phyloP scores from a whole-genome alignment of 176 grass and related monocot genomes.

The Triticum turgidum region DNA sequence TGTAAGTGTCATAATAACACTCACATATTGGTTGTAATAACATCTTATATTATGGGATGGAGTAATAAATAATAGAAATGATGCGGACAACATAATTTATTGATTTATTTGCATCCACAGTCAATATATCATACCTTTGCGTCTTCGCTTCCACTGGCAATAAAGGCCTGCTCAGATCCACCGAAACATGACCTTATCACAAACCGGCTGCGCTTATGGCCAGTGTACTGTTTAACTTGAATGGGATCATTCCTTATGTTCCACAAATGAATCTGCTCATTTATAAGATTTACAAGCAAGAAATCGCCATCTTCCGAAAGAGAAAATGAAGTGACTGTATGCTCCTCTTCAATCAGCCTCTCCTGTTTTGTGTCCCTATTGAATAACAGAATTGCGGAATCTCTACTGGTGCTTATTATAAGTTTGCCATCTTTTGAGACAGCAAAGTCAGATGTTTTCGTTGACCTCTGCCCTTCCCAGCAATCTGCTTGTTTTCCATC shows the following conservation, averaged over 20 bases:
- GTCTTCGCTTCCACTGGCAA: constrained; percentile 98
- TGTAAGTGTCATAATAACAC: no score
- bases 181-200: constrained; percentile 95
- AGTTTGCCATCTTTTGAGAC: constrained; percentile 61
- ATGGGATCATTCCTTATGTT: constrained; percentile 59
- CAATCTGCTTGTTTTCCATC: constrained; percentile 66
- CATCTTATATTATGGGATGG: no score
- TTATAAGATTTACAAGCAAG: constrained; percentile 75
- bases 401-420: constrained; percentile 62
- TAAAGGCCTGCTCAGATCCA: constrained; percentile 75
- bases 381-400: constrained; percentile 56
- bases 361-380: constrained; percentile 70
- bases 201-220: constrained; percentile 71
- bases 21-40: no score
- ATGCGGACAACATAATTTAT: background rate
- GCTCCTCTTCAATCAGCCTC: constrained; percentile 65
- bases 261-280: constrained; percentile 86
- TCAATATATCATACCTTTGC: constrained; percentile 56
- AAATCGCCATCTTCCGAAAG: constrained; percentile 84
- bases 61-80: background rate
- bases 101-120: no score
- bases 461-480: constrained; percentile 58
- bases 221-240: constrained; percentile 66
- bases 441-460: constrained; percentile 63
- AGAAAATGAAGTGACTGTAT: constrained; percentile 75